Base-by-base conservation (phyloP, 179 eudicot genomes). In the Silene noctiflora region DNA sequence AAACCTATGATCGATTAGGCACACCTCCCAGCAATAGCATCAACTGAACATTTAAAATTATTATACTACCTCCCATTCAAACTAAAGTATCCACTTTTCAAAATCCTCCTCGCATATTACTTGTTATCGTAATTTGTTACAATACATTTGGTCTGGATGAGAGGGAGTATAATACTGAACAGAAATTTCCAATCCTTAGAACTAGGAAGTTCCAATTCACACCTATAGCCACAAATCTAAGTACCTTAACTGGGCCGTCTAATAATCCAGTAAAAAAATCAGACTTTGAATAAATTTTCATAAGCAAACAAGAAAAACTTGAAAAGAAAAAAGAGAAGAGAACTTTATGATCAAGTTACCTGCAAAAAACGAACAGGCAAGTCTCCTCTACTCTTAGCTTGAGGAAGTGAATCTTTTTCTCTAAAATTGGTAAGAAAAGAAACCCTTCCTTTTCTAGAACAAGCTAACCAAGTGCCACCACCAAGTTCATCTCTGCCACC, bases 401-500 rank as follows among this genome's bases (percentile, higher is more conserved):
- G 75, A 71, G 92, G 84, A 64, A 71, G 16, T 22, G 81, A 35
- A 10, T 78, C 72, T 3, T 14, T 74, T 65, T 91, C 98, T 69
- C 96, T 79, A 61, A 91, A 89, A 81, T 94, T 91, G 12, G 98
- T 94, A 20, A 94, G 80, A 74, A 94, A 94, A 75, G 96, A 88
- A 9, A 94, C 4, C 60, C 81, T 88, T 24, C 97, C 97, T n/a
- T 58, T 58, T 82, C 74, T 88, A 19, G 82, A 84, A 81, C 81
- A 86, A 73, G 91, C 96, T 81, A 94, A 79, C 97, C 98, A 90
- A 1, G 97, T 94, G 25, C 98, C 97, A 73, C 96, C 92, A 31
- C 85, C 98, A 19, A 86, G 69, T 60, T 81, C 96, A 78, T 94
- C 98, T 79, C 83, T 87, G 31, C 98, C 97, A 48, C 96, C 98